These are phyloP conservation scores for Limonium bicolor DNA, from an alignment of 148 eudicot genomes.

Conservation along the genomic window DNA sequence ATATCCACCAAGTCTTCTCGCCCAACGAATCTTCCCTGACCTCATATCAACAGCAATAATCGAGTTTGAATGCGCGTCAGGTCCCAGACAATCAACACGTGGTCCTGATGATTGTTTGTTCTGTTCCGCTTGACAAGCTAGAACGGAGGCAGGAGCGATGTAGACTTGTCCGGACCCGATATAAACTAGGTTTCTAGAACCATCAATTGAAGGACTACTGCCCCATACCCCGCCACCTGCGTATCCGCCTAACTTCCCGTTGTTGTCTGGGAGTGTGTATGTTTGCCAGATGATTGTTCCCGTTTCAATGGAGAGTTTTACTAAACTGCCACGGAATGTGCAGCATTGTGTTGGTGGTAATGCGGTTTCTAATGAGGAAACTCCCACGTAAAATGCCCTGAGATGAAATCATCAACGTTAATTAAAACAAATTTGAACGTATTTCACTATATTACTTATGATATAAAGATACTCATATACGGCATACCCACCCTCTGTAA, in stretches of 20 bases:
- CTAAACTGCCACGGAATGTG: conserved; percentile 52
- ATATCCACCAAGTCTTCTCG: conserved; percentile 32
- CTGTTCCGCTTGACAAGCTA: conserved; percentile 28
- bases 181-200: conserved; percentile 21
- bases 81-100: conserved; percentile 33
- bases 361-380: conserved; percentile 39
- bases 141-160: conserved; percentile 30
- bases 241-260: conserved; percentile 34
- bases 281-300: conserved; percentile 48
- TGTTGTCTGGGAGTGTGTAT: conserved; percentile 44
- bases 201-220: conserved; percentile 53
- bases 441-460: background rate
- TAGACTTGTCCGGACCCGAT: conserved; percentile 45
- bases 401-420: too few species aligned
- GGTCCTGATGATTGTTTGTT: conserved; percentile 28
- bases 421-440: too few species aligned
- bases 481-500: conserved; percentile 20
- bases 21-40: conserved; percentile 30
- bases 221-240: conserved; percentile 66
- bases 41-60: conserved; percentile 29
- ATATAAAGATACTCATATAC: background rate
- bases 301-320: conserved; percentile 25
- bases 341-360: conserved; percentile 31
- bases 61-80: conserved; percentile 30
- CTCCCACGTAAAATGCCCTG: conserved; percentile 43